phyloP scores from a whole-genome alignment of 2,329 filamentous ascomycete species.

The Venturia aucupariae region DNA sequence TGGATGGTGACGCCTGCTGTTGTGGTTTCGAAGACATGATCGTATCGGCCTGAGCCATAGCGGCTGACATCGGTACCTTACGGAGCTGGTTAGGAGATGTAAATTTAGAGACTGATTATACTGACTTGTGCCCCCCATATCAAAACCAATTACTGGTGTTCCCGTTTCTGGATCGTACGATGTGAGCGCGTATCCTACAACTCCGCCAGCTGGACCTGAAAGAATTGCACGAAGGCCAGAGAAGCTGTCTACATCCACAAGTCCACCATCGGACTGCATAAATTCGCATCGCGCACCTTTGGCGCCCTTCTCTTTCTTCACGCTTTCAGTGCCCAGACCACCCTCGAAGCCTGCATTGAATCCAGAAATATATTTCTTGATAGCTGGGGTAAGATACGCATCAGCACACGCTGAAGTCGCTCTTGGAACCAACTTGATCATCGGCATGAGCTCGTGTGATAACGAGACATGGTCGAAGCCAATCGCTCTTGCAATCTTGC shows the following conservation, averaged over 20 bases:
- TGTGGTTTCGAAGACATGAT: slow-evolving; percentile 90
- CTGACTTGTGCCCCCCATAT: slow-evolving; percentile 80
- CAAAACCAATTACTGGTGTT: slow-evolving; percentile 84
- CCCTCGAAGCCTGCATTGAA: slow-evolving; percentile 76
- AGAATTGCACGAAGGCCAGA: slow-evolving; percentile 78
- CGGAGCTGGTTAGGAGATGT: not conserved
- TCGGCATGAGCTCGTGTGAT: slow-evolving; percentile 74
- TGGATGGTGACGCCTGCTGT: slow-evolving; percentile 92
- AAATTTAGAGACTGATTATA: not conserved
- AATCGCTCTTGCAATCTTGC: slow-evolving; percentile 65
- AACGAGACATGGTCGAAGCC: slow-evolving; percentile 77
- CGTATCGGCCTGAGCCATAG: slow-evolving; percentile 76
- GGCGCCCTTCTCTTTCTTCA: slow-evolving; percentile 54
- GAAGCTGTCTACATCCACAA: slow-evolving; percentile 68
- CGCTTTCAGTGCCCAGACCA: slow-evolving; percentile 65
- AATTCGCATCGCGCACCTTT: slow-evolving; percentile 82
- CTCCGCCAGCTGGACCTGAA: slow-evolving; percentile 84
- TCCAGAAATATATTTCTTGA: slow-evolving; percentile 66
- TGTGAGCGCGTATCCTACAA: slow-evolving; percentile 85
- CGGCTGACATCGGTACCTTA: slow-evolving; percentile 69
- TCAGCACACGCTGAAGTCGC: slow-evolving; percentile 71
- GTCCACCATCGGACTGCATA: slow-evolving; percentile 78
- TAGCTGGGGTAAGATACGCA: slow-evolving; percentile 70
- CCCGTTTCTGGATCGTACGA: slow-evolving; percentile 77
- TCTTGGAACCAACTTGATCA: slow-evolving; percentile 73